Evolutionary conservation across 352 stramenopile genomes (phyloP).

Genomic region (Globisporangium emineosum): DNA sequence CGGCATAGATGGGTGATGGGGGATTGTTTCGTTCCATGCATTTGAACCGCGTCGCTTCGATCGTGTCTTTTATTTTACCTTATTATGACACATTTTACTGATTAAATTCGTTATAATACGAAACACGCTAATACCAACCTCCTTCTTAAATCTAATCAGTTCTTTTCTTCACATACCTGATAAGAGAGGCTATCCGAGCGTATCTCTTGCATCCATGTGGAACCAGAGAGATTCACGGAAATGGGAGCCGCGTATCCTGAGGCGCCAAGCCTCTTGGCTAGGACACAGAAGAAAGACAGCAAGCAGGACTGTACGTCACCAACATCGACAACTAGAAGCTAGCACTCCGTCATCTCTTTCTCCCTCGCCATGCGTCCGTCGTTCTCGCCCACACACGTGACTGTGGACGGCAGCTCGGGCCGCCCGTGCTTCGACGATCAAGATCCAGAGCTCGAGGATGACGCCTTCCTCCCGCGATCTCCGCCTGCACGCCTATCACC

Average conservation of each 20-base stretch:
- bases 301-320: neutral
- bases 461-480: neutral
- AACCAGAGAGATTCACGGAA: no score
- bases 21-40: no score
- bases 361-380: constrained; percentile 37
- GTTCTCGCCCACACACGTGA: constrained; percentile 42
- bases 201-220: no score
- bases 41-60: no score
- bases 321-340: neutral
- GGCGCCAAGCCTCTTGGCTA: neutral
- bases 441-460: neutral
- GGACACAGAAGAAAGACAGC: neutral
- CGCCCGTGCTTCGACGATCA: constrained; percentile 28
- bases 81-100: neutral
- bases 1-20: no score
- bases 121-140: no score
- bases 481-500: neutral
- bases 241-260: neutral
- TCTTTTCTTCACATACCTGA: no score
- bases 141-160: no score
- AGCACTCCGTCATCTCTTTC: neutral
- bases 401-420: constrained; percentile 29
- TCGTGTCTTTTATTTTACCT: no score
- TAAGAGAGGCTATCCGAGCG: no score
- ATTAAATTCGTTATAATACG: no score